These are phyloP conservation scores for Paraurostyla sp. DNA, from an alignment of 73 alveolate genomes.

Conservation along the genomic window DNA sequence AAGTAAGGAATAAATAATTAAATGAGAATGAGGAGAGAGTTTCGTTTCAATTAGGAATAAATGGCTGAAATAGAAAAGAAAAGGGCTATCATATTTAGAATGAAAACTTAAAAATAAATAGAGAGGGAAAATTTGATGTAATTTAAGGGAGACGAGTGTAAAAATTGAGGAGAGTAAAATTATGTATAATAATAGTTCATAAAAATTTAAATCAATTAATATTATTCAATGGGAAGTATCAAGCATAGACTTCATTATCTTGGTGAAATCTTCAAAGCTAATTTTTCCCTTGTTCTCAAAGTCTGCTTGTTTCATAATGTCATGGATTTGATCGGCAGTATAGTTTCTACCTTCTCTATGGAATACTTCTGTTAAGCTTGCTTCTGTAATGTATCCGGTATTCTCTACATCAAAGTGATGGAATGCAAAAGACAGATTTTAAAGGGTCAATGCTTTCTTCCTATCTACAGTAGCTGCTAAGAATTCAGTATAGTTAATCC, in stretches of 20 bases:
- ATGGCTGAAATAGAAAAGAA: too few relatives aligned
- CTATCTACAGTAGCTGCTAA: slow-evolving; percentile 73
- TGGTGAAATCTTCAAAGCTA: slow-evolving; percentile 68
- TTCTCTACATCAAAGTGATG: slow-evolving; percentile 76
- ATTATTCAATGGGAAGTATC: slow-evolving; percentile 14
- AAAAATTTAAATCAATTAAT: too few relatives aligned
- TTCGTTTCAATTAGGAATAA: too few relatives aligned
- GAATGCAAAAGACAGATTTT: slow-evolving; percentile 67
- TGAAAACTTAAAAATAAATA: too few relatives aligned
- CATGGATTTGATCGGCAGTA: slow-evolving; percentile 51
- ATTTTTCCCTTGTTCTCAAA: slow-evolving; percentile 58
- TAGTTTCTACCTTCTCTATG: slow-evolving; percentile 74
- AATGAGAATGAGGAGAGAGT: too few relatives aligned
- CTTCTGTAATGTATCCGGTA: slow-evolving; percentile 73
- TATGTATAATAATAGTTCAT: too few relatives aligned
- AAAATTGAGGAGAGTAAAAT: too few relatives aligned
- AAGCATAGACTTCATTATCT: slow-evolving; percentile 62
- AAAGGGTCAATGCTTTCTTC: slow-evolving; percentile 58
- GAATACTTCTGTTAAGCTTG: slow-evolving; percentile 72
- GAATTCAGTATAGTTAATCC: slow-evolving; percentile 78
- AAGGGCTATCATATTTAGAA: too few relatives aligned
- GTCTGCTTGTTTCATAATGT: slow-evolving; percentile 70
- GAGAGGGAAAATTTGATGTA: too few relatives aligned
- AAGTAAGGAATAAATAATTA: too few relatives aligned
- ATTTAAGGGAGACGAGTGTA: too few relatives aligned